These are phyloP conservation scores for Zygoascus sp. DNA, from an alignment of 1,139 yeast species.

Conservation along the genomic window DNA sequence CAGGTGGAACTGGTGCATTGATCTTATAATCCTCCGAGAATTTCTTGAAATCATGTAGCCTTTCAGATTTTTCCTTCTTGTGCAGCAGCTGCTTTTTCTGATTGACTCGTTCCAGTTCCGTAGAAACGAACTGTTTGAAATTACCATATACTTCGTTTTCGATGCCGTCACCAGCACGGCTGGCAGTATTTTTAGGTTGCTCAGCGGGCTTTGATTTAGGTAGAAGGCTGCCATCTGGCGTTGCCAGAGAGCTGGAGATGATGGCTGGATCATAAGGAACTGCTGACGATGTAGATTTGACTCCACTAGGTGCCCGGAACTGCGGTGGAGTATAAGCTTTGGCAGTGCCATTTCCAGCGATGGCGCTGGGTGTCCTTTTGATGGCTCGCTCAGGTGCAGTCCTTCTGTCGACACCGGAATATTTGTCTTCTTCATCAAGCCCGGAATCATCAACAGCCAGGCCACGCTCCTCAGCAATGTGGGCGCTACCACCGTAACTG, in stretches of 20 bases:
- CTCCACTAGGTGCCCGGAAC: constrained; percentile 47
- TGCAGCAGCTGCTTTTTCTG: constrained; percentile 31
- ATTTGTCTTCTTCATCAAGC: constrained; percentile 91
- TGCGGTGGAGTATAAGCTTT: constrained; percentile 60
- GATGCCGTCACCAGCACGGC: constrained; percentile 17
- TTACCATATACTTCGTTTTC: constrained; percentile 34
- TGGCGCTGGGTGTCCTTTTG: constrained; percentile 4
- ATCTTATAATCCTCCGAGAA: constrained; percentile 81
- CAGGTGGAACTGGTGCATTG: constrained; percentile 52
- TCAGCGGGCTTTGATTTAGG: constrained; percentile 2
- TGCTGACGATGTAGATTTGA: constrained; percentile 18
- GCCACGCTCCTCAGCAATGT: constrained; percentile 91
- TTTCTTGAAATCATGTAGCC: constrained; percentile 67
- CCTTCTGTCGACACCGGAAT: constrained; percentile 73
- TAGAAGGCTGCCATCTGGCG: constrained; percentile 15
- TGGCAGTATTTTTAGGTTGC: constrained; percentile 2
- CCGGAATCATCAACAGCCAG: constrained; percentile 72
- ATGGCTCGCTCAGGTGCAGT: constrained; percentile 12
- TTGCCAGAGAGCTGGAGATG: constrained; percentile 41
- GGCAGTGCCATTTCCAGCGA: constrained; percentile 2
- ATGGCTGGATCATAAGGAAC: constrained; percentile 64
- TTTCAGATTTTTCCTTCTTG: constrained; percentile 44
- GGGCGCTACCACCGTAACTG: constrained; percentile 61
- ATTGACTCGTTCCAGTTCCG: constrained; percentile 31
- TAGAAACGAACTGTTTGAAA: constrained; percentile 36